Conservation (phyloP, 2,329 filamentous ascomycete genomes). For the Balansia obtecta region DNA sequence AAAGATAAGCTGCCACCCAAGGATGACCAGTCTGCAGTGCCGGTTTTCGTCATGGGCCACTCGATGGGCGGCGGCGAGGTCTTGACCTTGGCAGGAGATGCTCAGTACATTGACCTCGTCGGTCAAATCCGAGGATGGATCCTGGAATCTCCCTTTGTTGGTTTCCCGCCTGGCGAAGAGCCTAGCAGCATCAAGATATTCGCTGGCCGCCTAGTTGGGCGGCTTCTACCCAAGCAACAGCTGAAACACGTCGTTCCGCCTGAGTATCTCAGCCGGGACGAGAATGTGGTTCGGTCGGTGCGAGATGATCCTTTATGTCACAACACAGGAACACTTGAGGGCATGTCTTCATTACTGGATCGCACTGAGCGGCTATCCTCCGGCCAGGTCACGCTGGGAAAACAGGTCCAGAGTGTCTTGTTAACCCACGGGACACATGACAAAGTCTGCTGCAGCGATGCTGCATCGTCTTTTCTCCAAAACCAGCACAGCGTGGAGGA, state of each 20-base stretch:
- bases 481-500: slow-evolving; percentile 45
- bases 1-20: slow-evolving; percentile 39
- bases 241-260: slow-evolving; percentile 53
- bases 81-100: slow-evolving; percentile 44
- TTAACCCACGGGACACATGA: slow-evolving; percentile 69
- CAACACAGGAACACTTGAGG: slow-evolving; percentile 76
- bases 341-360: slow-evolving; percentile 65
- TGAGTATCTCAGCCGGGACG: slow-evolving; percentile 54
- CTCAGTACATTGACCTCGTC: slow-evolving; percentile 40
- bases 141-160: slow-evolving; percentile 67
- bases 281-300: slow-evolving; percentile 46
- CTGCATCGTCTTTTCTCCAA: slow-evolving; percentile 52
- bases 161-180: slow-evolving; percentile 50
- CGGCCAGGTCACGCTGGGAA: slow-evolving; percentile 40
- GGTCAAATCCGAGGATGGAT: slow-evolving; percentile 58
- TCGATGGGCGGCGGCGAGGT: slow-evolving; percentile 81
- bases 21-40: slow-evolving; percentile 23
- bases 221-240: slow-evolving; percentile 54
- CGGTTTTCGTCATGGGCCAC: slow-evolving; percentile 79
- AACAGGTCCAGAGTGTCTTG: slow-evolving; percentile 51
- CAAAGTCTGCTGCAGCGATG: slow-evolving; percentile 51
- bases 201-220: slow-evolving; percentile 54
- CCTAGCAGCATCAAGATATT: slow-evolving; percentile 52
- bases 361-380: slow-evolving; percentile 48
- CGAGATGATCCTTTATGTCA: slow-evolving; percentile 61